phyloP scores from a whole-genome alignment of 2,329 filamentous ascomycete species.

The Phaeosphaeriaceae sp. region DNA sequence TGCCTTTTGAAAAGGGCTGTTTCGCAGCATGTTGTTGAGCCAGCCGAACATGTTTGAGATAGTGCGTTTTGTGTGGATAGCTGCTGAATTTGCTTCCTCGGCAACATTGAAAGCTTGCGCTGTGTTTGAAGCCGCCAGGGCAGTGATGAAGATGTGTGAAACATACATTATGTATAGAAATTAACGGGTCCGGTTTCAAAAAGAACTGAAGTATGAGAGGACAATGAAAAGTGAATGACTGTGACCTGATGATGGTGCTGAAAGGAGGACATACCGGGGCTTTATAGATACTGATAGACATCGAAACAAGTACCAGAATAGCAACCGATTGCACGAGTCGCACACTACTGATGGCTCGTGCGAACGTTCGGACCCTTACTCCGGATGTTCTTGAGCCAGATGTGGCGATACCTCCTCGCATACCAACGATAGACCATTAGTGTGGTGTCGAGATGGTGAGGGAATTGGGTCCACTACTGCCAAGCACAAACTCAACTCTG shows the following conservation, averaged over 20 bases:
- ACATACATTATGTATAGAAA: slow-evolving; percentile 42
- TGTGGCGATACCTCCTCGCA: slow-evolving; percentile 7
- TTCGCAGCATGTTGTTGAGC: slow-evolving; percentile 11
- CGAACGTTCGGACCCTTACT: slow-evolving; percentile 11
- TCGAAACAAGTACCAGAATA: slow-evolving; percentile 18
- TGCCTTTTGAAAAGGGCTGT: neutral
- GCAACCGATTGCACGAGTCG: slow-evolving; percentile 16
- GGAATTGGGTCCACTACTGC: slow-evolving; percentile 19
- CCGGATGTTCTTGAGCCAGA: slow-evolving; percentile 2
- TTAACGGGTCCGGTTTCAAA: slow-evolving; percentile 14
- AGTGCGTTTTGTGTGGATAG: slow-evolving; percentile 23
- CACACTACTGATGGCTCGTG: slow-evolving; percentile 1
- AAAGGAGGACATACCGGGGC: slow-evolving; percentile 6
- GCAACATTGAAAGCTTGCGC: slow-evolving; percentile 31
- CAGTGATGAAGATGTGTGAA: slow-evolving; percentile 32
- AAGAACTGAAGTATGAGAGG: slow-evolving; percentile 4
- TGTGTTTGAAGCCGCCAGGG: slow-evolving; percentile 35
- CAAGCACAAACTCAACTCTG: slow-evolving; percentile 13
- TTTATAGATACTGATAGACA: slow-evolving; percentile 29
- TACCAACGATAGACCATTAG: slow-evolving; percentile 21
- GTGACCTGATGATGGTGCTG: slow-evolving; percentile 11
- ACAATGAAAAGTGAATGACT: slow-evolving; percentile 17
- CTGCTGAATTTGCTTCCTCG: slow-evolving; percentile 20
- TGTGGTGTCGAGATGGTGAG: slow-evolving; percentile 25
- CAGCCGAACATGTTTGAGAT: slow-evolving; percentile 16